Base-by-base conservation (phyloP, 1,139 yeast species). In the Saccharomyces hybrid region DNA sequence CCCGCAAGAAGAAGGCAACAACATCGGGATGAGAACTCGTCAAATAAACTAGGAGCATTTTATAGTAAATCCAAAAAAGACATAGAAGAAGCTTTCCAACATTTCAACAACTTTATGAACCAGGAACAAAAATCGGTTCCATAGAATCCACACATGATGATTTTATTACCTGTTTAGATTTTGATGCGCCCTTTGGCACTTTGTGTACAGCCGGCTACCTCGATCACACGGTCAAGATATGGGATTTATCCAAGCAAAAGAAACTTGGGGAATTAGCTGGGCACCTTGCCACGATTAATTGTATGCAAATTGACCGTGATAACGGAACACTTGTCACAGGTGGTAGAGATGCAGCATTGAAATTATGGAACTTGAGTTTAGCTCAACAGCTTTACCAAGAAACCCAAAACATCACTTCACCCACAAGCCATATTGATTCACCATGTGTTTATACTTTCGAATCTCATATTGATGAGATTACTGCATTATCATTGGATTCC, bases 191-290 rank as follows among this genome's bases (percentile, higher is more conserved):
- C 12, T 84, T 83, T 68, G 89, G 89, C 2, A 81, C 82, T 0
- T 66, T 84, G 70, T 93, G 90, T 2, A 80, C 93, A 12, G 90
- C 97, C 0, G 68, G 65, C 2, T 81, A 90, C 3, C 74, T 83
- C 62, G 96, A 89, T 70, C 88, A 84, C 67, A 83, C 89, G 1
- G 87, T 89, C 8, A 79, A 87, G 59, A 87, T 91, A 5, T 89
- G 97, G 96, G 96, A 90, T 72, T 72, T 78, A 70, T 79, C 78
- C 58, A 73, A 78, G 56, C 81, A 77, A 51, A 78, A 73, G 64
- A 79, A 77, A 67, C 68, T 72, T 48, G 81, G 81, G 5, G 64
- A 74, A 44, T 69, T 81, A 53, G 78, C 76, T 56, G 86, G 85
- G 19, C 86, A 82, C 60, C 59, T 70, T 49, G 82, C 86, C 0